Evolutionary conservation across 2,329 filamentous ascomycete genomes (phyloP), one percentile per base, ranked within the genome.

Genomic region (Fusarium algeriense): DNA sequence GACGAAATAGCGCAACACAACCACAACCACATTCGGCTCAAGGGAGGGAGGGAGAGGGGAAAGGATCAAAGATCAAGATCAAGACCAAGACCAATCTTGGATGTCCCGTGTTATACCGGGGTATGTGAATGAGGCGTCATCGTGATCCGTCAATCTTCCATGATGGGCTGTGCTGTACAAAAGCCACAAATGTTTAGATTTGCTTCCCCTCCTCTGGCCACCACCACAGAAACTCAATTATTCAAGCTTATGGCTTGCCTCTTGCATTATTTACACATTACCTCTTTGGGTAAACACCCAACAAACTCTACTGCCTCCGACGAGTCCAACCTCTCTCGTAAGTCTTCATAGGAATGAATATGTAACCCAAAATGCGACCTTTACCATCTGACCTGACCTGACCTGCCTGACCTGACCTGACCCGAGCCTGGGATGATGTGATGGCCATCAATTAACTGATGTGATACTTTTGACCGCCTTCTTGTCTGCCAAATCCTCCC

Each of bases 341-440:
- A 46, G 41, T 34, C 56, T 55, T 34, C 45, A 28, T 26, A 67
- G 61, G 67, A 70, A 70, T 67, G 67, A 32, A 46, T 20, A 67
- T 65, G 55, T 38, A 70, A 49, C 68, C 67, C 57, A 70, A 67
- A 63, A 67, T 70, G 67, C 62, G 57, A 67, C 67, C 67, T 58
- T 30, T 23, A 40, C 37, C 53, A 66, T 50, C 52, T 53, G 44
- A 40, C 23, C 35, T 45, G 28, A 40, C 37, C 23, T 57, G 44
- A 34, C 23, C 37, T 52, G 49, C 23, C 37, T 52, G 49, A 32
- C 40, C 40, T 32, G 43, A 44, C 30, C 35, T 63, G 46, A 63
- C 14, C 41, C 37, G 59, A 48, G 40, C 19, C 49, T 14, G 38
- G 19, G 45, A 23, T 56, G 41, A 32, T 48, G 28, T 20, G 15